These are phyloP conservation scores for Baudoinia panamericana DNA, from an alignment of 495 filamentous ascomycete genomes.

Conservation along the genomic window DNA sequence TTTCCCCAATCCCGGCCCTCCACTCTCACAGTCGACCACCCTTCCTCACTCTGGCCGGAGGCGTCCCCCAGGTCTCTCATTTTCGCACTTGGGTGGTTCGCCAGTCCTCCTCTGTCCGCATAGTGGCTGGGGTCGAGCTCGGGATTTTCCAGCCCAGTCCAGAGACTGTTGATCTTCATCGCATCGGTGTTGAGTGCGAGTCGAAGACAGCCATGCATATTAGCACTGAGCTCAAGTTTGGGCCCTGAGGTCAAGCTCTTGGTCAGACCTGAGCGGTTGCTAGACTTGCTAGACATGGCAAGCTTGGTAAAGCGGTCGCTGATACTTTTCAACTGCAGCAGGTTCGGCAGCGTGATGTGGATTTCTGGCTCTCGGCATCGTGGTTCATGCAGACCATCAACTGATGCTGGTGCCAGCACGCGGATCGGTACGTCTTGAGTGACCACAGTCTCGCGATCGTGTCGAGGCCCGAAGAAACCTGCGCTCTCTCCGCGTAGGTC, in stretches of 20 bases:
- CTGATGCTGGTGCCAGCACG: conserved; percentile 63
- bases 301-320: conserved; percentile 89
- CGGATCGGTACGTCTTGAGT: conserved; percentile 95
- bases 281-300: conserved; percentile 31
- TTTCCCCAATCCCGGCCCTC: conserved; percentile 86
- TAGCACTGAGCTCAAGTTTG: conserved; percentile 69
- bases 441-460: conserved; percentile 62
- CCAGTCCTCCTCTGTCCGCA: conserved; percentile 43
- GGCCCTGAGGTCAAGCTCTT: conserved; percentile 31
- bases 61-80: conserved; percentile 41
- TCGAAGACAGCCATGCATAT: conserved; percentile 76
- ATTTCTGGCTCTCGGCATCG: conserved; percentile 84
- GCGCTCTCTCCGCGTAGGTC: conserved; percentile 13
- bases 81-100: conserved; percentile 58
- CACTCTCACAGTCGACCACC: conserved; percentile 75
- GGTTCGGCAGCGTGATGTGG: conserved; percentile 73
- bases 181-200: conserved; percentile 66
- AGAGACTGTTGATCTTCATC: conserved; percentile 65
- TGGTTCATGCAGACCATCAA: conserved; percentile 81
- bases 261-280: conserved; percentile 15
- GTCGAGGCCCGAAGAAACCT: conserved; percentile 36
- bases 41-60: conserved; percentile 45
- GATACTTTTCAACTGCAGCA: conserved; percentile 76
- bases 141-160: conserved; percentile 73
- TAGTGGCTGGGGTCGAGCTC: conserved; percentile 64